Evolutionary conservation across 2,329 filamentous ascomycete species (phyloP).

Genomic region (Arthrobotrys megalospora): DNA sequence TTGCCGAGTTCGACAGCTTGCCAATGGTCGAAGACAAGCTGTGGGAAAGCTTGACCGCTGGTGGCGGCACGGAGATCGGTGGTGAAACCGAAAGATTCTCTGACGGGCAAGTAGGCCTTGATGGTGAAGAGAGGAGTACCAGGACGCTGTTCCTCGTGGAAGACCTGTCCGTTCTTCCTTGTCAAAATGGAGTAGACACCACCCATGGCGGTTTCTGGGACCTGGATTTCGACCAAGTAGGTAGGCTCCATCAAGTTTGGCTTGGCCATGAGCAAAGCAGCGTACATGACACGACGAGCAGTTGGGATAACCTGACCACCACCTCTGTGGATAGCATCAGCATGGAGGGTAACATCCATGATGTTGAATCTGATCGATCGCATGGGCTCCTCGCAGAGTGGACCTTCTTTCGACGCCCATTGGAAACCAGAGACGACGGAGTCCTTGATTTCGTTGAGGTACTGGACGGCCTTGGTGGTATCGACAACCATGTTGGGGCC

Average conservation of each 20-base stretch:
- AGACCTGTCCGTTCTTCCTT: conserved; percentile 98
- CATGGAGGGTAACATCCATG: conserved; percentile 98
- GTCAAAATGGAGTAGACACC: conserved; percentile 99
- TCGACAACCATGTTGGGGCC: conserved; percentile 99
- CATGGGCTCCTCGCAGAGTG: conserved; percentile 98
- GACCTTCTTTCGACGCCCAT: conserved; percentile 98
- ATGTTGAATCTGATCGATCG: conserved; percentile 98
- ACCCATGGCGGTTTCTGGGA: conserved; percentile 98
- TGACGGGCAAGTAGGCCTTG: conserved; percentile 96
- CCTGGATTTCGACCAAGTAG: conserved; percentile 99
- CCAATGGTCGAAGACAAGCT: conserved; percentile 99
- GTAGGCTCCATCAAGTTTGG: conserved; percentile 95
- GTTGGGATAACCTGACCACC: conserved; percentile 99
- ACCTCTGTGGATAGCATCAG: conserved; percentile 99
- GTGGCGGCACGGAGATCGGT: conserved; percentile 94
- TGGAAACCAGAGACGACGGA: conserved; percentile 99
- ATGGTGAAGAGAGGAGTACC: conserved; percentile 99
- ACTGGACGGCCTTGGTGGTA: conserved; percentile 99
- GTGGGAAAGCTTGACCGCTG: conserved; percentile 98
- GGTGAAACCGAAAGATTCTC: conserved; percentile 99
- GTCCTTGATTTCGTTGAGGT: conserved; percentile 99
- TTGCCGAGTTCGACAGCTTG: conserved; percentile 85
- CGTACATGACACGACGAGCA: conserved; percentile 96
- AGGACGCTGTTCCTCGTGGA: conserved; percentile 96
- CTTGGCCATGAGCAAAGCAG: conserved; percentile 88